Conservation (phyloP, 768 basidiomycete genomes). For the Trametes cinnabarina region DNA sequence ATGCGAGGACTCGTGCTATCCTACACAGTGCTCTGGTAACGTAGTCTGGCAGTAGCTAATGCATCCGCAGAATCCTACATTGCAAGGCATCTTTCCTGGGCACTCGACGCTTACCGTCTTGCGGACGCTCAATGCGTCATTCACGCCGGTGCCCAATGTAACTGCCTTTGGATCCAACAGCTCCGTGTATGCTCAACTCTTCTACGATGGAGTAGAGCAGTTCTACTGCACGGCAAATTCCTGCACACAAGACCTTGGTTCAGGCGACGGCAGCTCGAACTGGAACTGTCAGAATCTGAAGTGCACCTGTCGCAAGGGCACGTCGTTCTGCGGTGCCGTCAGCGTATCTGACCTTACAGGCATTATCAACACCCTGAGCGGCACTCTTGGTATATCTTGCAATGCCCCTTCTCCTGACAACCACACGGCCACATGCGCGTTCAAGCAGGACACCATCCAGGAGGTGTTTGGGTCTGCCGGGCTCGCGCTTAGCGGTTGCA, state of each 20-base stretch:
- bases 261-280: conserved; percentile 40
- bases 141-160: conserved; percentile 65
- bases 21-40: too few species aligned
- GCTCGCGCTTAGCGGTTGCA: conserved; percentile 69
- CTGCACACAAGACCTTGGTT: conserved; percentile 59
- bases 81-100: conserved; percentile 74
- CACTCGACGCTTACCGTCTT: conserved; percentile 73
- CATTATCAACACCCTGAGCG: conserved; percentile 64
- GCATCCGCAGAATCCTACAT: conserved; percentile 68
- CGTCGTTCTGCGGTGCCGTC: conserved; percentile 72
- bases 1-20: too few species aligned
- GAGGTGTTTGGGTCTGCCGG: conserved; percentile 71
- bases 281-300: conserved; percentile 74
- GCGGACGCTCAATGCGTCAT: conserved; percentile 65
- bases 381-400: conserved; percentile 69
- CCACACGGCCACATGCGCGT: conserved; percentile 61
- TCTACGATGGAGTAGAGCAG: conserved; percentile 82
- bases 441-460: conserved; percentile 70
- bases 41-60: background rate
- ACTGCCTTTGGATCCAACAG: conserved; percentile 57
- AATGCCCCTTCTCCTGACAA: conserved; percentile 42
- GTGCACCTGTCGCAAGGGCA: conserved; percentile 69
- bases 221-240: conserved; percentile 78
- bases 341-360: conserved; percentile 47
- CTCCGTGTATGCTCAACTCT: conserved; percentile 64